phyloP scores from a whole-genome alignment of 768 basidiomycete genomes.

The Amyloporia xantha region DNA sequence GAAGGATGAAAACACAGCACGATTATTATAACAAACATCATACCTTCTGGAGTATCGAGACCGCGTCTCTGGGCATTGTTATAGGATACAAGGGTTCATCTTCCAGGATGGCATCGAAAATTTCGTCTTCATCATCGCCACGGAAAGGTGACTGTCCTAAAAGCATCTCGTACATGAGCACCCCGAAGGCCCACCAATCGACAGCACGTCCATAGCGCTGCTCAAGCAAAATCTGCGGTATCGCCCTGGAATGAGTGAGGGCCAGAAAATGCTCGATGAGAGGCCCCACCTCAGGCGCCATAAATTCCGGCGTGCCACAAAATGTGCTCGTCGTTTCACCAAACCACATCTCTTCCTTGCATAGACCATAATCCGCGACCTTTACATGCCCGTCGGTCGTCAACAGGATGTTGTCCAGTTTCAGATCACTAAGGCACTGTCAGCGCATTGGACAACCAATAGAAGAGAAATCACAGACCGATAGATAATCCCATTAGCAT shows the following conservation, averaged over 20 bases:
- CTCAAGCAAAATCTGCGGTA: conserved; percentile 93
- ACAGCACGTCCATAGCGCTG: conserved; percentile 98
- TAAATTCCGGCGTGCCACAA: conserved; percentile 99
- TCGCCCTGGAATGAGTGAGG: neutral
- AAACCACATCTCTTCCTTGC: conserved; percentile 99
- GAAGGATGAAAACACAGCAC: neutral
- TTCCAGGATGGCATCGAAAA: conserved; percentile 97
- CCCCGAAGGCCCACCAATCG: conserved; percentile 99
- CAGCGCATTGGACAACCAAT: neutral
- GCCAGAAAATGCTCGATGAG: conserved; percentile 1
- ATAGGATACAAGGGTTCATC: conserved; percentile 98
- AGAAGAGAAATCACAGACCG: conserved; percentile 48
- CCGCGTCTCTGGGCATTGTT: conserved; percentile 97
- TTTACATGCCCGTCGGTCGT: conserved; percentile 98
- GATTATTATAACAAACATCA: conserved; percentile 3
- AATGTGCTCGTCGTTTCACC: conserved; percentile 97
- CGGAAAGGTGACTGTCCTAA: conserved; percentile 98
- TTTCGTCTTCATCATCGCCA: conserved; percentile 99
- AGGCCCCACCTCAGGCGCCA: conserved; percentile 89
- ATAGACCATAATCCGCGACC: conserved; percentile 97
- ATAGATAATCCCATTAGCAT: conserved; percentile 97
- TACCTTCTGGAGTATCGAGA: conserved; percentile 92
- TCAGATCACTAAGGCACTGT: conserved; percentile 66
- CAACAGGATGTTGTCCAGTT: conserved; percentile 95
- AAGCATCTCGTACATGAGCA: conserved; percentile 97